Conservation (phyloP, 2,329 filamentous ascomycete species). For the Apiospora pterosperma region DNA sequence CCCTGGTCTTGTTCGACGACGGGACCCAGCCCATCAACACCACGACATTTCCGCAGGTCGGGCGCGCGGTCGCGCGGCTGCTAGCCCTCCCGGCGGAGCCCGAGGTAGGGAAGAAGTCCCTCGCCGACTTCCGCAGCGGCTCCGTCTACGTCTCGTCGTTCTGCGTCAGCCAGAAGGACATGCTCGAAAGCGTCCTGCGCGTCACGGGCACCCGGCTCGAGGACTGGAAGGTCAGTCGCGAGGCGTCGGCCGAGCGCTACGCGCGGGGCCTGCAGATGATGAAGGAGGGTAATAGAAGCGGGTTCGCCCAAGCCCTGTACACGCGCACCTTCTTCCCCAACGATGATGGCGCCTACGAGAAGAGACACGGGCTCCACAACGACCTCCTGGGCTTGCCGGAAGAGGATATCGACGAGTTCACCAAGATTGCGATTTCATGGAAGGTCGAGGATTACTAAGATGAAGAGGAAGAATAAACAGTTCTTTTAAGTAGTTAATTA, state of each 20-base stretch:
- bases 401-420: conserved; percentile 11
- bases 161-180: conserved; percentile 58
- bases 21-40: conserved; percentile 54
- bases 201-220: conserved; percentile 48
- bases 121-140: conserved; percentile 45
- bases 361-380: conserved; percentile 1
- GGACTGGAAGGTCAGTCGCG: conserved; percentile 57
- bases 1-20: conserved; percentile 49
- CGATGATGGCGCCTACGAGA: conserved; percentile 4
- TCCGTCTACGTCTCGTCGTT: conserved; percentile 54
- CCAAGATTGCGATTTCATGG: background rate
- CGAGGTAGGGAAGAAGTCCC: conserved; percentile 28
- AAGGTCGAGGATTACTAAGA: background rate
- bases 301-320: conserved; percentile 9
- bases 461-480: background rate
- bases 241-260: conserved; percentile 44
- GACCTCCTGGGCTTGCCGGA: conserved; percentile 6
- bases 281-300: background rate
- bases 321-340: conserved; percentile 8
- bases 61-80: conserved; percentile 47
- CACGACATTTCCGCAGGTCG: conserved; percentile 29
- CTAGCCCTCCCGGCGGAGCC: conserved; percentile 39
- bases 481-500: background rate
- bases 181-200: conserved; percentile 58
- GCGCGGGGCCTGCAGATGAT: conserved; percentile 37